Evolutionary conservation across 768 basidiomycete species (phyloP).

Genomic region (Mycena floridula): DNA sequence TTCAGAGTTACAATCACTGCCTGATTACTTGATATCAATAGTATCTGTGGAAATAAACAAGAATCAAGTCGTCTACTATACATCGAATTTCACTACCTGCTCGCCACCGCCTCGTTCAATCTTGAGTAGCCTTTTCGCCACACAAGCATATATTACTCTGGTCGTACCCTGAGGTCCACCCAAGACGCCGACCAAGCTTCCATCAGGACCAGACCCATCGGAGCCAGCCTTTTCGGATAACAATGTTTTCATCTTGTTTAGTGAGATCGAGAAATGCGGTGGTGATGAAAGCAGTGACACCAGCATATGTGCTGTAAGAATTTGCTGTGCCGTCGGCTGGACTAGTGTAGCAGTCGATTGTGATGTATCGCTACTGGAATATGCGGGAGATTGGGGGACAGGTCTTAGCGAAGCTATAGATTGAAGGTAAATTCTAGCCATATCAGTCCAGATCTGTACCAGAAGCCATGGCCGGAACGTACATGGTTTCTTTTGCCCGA

Average conservation of each 20-base stretch:
- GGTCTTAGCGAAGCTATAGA: slow-evolving; percentile 45
- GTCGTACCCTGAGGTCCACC: slow-evolving; percentile 42
- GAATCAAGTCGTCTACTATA: no score
- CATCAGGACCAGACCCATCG: slow-evolving; percentile 8
- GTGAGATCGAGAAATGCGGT: slow-evolving; percentile 51
- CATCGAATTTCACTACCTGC: slow-evolving; percentile 70
- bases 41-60: no score
- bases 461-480: slow-evolving; percentile 14
- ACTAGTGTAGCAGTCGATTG: slow-evolving; percentile 19
- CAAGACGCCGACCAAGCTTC: background rate
- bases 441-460: slow-evolving; percentile 5
- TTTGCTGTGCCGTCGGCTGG: slow-evolving; percentile 59
- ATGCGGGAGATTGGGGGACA: slow-evolving; percentile 49
- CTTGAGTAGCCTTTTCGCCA: slow-evolving; percentile 74
- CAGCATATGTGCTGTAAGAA: slow-evolving; percentile 65
- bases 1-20: no score
- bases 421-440: slow-evolving; percentile 55
- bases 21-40: no score
- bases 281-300: slow-evolving; percentile 48
- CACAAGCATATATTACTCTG: slow-evolving; percentile 66
- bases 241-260: slow-evolving; percentile 57
- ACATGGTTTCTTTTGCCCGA: slow-evolving; percentile 60
- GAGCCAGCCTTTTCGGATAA: slow-evolving; percentile 38
- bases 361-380: slow-evolving; percentile 46
- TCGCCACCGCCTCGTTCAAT: slow-evolving; percentile 73